Evolutionary conservation across 208 protist species (phyloP).

Genomic region (Leishmania gerbilli): DNA sequence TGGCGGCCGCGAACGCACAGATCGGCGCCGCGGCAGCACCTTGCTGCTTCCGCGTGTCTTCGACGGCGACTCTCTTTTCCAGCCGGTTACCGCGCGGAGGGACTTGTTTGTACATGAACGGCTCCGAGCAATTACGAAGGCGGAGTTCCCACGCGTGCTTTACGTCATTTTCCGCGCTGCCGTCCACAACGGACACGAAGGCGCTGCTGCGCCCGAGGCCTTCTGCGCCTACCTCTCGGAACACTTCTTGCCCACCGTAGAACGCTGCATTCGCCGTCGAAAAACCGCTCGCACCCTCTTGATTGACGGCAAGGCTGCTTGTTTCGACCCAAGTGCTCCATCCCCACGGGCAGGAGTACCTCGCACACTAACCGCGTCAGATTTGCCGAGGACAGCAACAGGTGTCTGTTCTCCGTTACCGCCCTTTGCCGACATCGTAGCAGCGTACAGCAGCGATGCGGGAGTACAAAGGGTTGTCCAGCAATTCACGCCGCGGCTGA

Average conservation of each 20-base stretch:
- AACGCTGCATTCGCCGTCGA: slow-evolving; percentile 12
- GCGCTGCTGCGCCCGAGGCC: neutral
- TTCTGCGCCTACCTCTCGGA: slow-evolving; percentile 21
- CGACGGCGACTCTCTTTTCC: neutral
- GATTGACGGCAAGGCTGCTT: neutral
- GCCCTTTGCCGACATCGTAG: neutral
- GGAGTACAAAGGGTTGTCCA: slow-evolving; percentile 36
- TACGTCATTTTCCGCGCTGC: slow-evolving; percentile 9
- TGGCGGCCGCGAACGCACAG: neutral
- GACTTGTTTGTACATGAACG: slow-evolving; percentile 43
- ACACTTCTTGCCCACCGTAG: slow-evolving; percentile 27
- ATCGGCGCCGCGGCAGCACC: slow-evolving; percentile 9
- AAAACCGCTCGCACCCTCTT: neutral
- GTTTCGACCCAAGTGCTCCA: neutral
- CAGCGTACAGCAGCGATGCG: slow-evolving; percentile 17
- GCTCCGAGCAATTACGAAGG: slow-evolving; percentile 7
- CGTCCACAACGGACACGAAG: neutral
- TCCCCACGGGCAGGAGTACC: no score
- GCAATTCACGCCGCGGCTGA: slow-evolving; percentile 42
- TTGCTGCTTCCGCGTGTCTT: slow-evolving; percentile 14
- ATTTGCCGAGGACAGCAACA: neutral
- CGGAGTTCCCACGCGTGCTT: slow-evolving; percentile 21
- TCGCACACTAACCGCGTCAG: neutral
- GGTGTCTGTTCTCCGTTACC: neutral
- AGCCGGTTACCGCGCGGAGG: neutral